A percentile compares a stretch with the other conserved stretches of the same genome.
Evolutionary conservation across 179 eudicot species (phyloP).

Genomic region (Vitellaria paradoxa): DNA sequence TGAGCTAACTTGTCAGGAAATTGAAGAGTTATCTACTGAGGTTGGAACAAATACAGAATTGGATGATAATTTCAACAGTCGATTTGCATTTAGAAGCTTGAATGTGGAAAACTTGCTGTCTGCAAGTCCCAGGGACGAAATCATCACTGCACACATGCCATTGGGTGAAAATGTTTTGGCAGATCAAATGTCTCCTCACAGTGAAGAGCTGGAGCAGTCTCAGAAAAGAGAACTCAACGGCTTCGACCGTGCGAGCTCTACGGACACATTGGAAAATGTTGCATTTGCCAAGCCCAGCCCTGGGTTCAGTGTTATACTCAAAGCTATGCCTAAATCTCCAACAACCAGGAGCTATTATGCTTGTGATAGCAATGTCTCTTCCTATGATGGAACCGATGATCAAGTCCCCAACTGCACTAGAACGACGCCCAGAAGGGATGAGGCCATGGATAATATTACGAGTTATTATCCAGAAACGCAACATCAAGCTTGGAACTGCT

Average conservation of each 20-base stretch:
- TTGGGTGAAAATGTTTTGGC: constrained; percentile 22
- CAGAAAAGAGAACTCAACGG: constrained; percentile 14
- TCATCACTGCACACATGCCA: constrained; percentile 16
- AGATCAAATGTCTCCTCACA: constrained; percentile 23
- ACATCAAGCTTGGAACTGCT: constrained; percentile 19
- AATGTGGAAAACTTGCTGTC: constrained; percentile 16
- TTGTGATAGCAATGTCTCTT: constrained; percentile 70
- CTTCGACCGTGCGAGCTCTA: constrained; percentile 27
- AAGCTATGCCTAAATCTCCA: constrained; percentile 27
- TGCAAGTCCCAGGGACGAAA: constrained; percentile 18
- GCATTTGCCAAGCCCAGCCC: constrained; percentile 2
- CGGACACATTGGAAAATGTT: constrained; percentile 22
- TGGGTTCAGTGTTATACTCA: constrained; percentile 19
- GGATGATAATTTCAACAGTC: constrained; percentile 11
- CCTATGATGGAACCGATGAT: constrained; percentile 64
- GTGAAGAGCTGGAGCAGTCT: constrained; percentile 24
- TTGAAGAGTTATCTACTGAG: background rate
- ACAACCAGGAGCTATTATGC: constrained; percentile 36
- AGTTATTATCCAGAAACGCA: constrained; percentile 25
- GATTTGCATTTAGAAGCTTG: constrained; percentile 16
- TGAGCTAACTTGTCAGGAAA: too few relatives aligned
- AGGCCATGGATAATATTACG: background rate
- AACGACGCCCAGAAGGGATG: constrained; percentile 21
- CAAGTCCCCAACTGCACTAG: constrained; percentile 17
- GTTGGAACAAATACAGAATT: constrained; percentile 8